Evolutionary conservation across 345 rosid genomes (phyloP).

Genomic region (Tarenaya hassleriana): DNA sequence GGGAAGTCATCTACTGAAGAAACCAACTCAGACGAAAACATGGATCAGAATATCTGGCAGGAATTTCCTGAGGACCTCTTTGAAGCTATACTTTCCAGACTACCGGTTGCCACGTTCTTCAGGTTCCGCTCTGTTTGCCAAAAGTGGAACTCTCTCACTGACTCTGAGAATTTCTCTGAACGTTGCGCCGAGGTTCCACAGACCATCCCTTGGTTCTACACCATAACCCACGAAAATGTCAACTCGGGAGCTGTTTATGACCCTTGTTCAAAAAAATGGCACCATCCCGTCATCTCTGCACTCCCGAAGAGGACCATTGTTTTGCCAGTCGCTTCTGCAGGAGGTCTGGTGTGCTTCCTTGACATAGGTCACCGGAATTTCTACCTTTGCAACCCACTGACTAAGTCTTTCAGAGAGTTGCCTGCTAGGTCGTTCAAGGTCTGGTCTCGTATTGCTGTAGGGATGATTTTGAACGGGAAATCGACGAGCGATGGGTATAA

Average conservation of each 20-base stretch:
- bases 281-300: constrained; percentile 60
- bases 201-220: constrained; percentile 77
- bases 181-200: constrained; percentile 56
- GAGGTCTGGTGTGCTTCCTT: constrained; percentile 93
- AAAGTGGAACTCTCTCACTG: constrained; percentile 70
- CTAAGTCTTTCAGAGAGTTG: constrained; percentile 70
- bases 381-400: constrained; percentile 88
- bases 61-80: constrained; percentile 93
- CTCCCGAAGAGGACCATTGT: constrained; percentile 64
- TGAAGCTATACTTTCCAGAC: constrained; percentile 85
- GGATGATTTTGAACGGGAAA: constrained; percentile 67
- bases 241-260: constrained; percentile 88
- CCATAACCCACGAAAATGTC: constrained; percentile 77
- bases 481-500: constrained; percentile 60
- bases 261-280: constrained; percentile 80
- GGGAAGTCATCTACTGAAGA: constrained; percentile 39
- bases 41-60: constrained; percentile 87
- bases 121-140: constrained; percentile 85
- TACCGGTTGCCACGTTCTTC: constrained; percentile 74
- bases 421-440: constrained; percentile 84
- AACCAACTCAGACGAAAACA: constrained; percentile 36
- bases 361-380: constrained; percentile 87
- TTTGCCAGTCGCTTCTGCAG: constrained; percentile 90
- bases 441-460: constrained; percentile 90
- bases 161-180: constrained; percentile 70